phyloP scores from a whole-genome alignment of 768 basidiomycete genomes.

The Tylopilus sp. region DNA sequence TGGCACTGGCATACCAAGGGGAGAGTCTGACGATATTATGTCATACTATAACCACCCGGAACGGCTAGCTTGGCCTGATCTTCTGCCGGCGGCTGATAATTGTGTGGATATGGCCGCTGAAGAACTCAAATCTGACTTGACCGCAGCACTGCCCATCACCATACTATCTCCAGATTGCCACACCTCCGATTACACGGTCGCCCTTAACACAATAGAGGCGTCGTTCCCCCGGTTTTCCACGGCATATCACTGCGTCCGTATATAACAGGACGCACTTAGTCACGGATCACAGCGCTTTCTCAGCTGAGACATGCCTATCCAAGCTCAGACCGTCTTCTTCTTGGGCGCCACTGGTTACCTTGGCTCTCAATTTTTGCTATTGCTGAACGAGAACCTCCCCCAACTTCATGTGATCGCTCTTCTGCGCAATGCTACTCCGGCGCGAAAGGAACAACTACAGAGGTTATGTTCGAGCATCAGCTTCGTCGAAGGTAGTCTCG shows the following conservation, averaged over 20 bases:
- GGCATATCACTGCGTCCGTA: not conserved
- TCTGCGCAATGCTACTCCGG: constrained; percentile 32
- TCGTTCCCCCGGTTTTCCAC: constrained; percentile 1
- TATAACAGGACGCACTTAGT: not conserved
- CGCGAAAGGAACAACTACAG: constrained; percentile 30
- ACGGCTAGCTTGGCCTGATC: too few species aligned
- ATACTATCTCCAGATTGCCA: constrained; percentile 2
- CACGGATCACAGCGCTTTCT: not conserved
- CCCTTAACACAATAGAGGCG: constrained; percentile 1
- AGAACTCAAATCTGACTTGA: not conserved
- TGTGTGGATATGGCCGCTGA: not conserved
- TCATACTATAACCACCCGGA: too few species aligned
- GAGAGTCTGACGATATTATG: too few species aligned
- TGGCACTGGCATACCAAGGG: too few species aligned
- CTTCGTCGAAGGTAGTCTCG: constrained; percentile 38
- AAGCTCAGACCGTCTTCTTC: constrained; percentile 33
- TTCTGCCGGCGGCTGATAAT: too few species aligned
- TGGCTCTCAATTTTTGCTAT: constrained; percentile 38
- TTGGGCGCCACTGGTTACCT: constrained; percentile 45
- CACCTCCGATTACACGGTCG: not conserved
- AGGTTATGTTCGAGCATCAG: constrained; percentile 33
- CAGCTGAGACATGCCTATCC: constrained; percentile 9
- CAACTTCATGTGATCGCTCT: constrained; percentile 35
- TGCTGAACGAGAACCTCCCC: constrained; percentile 33
- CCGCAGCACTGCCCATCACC: not conserved